Evolutionary conservation across 2,329 filamentous ascomycete genomes (phyloP).

Genomic region (Colletotrichum sp.): DNA sequence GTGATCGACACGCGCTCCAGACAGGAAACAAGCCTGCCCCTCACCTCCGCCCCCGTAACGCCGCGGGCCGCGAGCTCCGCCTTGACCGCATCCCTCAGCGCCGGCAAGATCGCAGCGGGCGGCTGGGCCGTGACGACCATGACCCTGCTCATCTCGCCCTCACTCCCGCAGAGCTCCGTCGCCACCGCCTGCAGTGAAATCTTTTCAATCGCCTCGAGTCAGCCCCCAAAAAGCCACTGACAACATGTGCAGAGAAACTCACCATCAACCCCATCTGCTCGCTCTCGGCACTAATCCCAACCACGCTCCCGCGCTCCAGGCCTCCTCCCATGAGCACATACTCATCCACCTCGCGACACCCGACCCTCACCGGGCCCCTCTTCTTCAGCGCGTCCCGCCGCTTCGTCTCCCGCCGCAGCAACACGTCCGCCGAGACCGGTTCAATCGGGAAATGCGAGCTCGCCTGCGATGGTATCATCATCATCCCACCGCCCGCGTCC

Average conservation of each 20-base stretch:
- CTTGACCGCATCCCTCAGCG: conserved; percentile 44
- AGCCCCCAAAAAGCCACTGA: not conserved
- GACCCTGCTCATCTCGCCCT: conserved; percentile 32
- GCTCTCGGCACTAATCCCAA: conserved; percentile 60
- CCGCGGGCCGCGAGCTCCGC: conserved; percentile 33
- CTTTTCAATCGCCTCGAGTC: conserved; percentile 26
- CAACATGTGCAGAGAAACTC: conserved; percentile 25
- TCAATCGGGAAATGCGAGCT: conserved; percentile 49
- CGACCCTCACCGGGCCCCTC: conserved; percentile 41
- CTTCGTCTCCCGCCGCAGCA: conserved; percentile 43
- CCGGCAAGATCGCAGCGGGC: conserved; percentile 41
- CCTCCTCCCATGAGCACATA: conserved; percentile 52
- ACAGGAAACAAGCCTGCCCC: conserved; percentile 33
- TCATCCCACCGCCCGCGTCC: not conserved
- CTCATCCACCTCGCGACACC: conserved; percentile 54
- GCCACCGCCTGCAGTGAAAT: conserved; percentile 56
- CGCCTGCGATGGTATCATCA: conserved; percentile 39
- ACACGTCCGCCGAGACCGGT: conserved; percentile 48
- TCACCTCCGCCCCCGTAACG: conserved; percentile 19
- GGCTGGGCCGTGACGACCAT: conserved; percentile 57
- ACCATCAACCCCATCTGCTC: conserved; percentile 54
- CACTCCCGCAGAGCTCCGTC: conserved; percentile 36
- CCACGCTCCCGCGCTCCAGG: conserved; percentile 54
- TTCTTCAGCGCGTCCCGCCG: conserved; percentile 34
- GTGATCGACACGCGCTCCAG: conserved; percentile 59